Evolutionary conservation across 2,329 filamentous ascomycete species (phyloP).

Genomic region (Fusarium sp.): DNA sequence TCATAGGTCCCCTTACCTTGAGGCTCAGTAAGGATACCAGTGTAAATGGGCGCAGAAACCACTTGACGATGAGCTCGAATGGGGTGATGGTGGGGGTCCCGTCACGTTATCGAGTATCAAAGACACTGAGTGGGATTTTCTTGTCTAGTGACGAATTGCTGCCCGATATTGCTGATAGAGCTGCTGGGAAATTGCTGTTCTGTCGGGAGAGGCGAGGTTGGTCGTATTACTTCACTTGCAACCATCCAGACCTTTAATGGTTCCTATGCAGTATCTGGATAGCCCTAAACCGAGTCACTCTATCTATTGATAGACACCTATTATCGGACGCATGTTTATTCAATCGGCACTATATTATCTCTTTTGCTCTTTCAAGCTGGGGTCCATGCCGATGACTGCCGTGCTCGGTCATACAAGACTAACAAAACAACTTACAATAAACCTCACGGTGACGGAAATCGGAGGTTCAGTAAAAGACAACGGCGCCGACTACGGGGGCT

Average conservation of each 20-base stretch:
- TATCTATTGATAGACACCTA: conserved; percentile 10
- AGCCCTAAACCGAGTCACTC: conserved; percentile 31
- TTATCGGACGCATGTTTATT: conserved; percentile 13
- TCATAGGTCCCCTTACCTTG: conserved; percentile 27
- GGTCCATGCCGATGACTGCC: conserved; percentile 37
- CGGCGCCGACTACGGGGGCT: conserved; percentile 42
- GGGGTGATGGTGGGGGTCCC: conserved; percentile 49
- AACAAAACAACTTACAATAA: conserved; percentile 18
- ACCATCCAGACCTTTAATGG: conserved; percentile 13
- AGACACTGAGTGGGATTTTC: neutral
- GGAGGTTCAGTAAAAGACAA: conserved; percentile 29
- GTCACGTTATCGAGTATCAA: conserved; percentile 46
- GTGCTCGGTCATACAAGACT: conserved; percentile 20
- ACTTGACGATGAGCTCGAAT: conserved; percentile 37
- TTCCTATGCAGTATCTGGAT: conserved; percentile 19
- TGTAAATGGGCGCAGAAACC: conserved; percentile 34
- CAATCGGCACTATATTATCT: conserved; percentile 1
- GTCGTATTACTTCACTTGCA: conserved; percentile 9
- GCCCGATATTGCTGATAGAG: conserved; percentile 30
- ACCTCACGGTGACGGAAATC: conserved; percentile 34
- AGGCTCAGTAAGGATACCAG: conserved; percentile 26
- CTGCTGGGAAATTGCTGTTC: conserved; percentile 11
- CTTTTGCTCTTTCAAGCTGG: conserved; percentile 1
- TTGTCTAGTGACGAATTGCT: conserved; percentile 13
- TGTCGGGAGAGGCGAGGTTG: conserved; percentile 10